Base-by-base conservation (phyloP, 371 early-diverging fungal species). In the Apophysomyces trapeziformis region DNA sequence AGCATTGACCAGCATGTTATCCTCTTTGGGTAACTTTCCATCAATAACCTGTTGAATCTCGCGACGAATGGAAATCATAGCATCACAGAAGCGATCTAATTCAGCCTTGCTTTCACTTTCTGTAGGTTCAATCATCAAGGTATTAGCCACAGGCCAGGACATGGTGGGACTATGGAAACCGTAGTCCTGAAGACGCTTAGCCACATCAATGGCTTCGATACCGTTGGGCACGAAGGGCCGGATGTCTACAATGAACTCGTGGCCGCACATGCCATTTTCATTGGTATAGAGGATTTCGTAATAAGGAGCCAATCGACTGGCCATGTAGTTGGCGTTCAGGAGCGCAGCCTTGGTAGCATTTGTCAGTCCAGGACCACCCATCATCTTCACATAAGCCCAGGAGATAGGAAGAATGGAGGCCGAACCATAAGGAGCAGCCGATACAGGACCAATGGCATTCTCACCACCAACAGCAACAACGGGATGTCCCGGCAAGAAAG, bases 91-190 rank as follows among this genome's bases (percentile, higher is more conserved):
- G 44, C 95, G 90, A 79, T 98, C 98, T 38, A 98, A 79, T 77
- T 97, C 99, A 67, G 83, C 89, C 75, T 90, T 89, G 76, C 89
- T 83, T 79, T 98, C 99, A 60, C 94, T 94, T 77, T 98, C 99
- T 58, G 99, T 98, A n/a, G 99, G 99, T 84, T 98, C 99, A 69
- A 98, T 90, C 98, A 98, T 97, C 58, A 98, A 87, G 12, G 98
- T 96, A 87, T 96, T 95, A 70, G 94, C 86, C 26, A 98, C 97
- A 39, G 99, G 99, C 94, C 96, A 98, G 12, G 96, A 96, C 99
- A 98, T 97, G 72, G 99, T 98, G 41, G 99, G 99, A 38, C 91
- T 88, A 82, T 98, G 99, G 90, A 97, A 97, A 26, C 96, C 95
- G 73, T 96, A 98, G 82, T 98, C 99, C 82, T 96, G 94, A 61